These are phyloP conservation scores for Bisporella sp. DNA, from an alignment of 2,329 filamentous ascomycete genomes.

Conservation along the genomic window DNA sequence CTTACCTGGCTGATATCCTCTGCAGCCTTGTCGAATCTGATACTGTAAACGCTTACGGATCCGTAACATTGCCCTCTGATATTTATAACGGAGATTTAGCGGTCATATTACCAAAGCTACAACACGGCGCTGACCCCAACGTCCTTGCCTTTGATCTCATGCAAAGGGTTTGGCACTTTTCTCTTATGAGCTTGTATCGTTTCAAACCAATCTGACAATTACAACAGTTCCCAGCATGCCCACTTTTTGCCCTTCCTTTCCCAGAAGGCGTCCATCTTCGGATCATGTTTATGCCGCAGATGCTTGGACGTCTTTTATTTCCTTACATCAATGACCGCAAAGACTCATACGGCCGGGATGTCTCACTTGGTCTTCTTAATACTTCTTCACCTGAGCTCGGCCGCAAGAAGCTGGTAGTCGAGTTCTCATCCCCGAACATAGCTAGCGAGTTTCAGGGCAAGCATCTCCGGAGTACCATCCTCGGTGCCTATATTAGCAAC, in stretches of 20 bases:
- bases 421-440: slow-evolving; percentile 62
- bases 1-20: slow-evolving; percentile 6
- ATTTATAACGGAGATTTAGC: slow-evolving; percentile 5
- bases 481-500: slow-evolving; percentile 40
- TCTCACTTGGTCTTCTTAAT: slow-evolving; percentile 50
- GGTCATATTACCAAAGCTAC: slow-evolving; percentile 5
- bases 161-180: not conserved
- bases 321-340: slow-evolving; percentile 51
- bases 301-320: slow-evolving; percentile 49
- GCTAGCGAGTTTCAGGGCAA: slow-evolving; percentile 61
- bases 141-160: slow-evolving; percentile 3
- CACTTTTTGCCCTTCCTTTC: slow-evolving; percentile 5
- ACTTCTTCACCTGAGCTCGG: slow-evolving; percentile 22
- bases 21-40: slow-evolving; percentile 5
- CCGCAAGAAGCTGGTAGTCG: slow-evolving; percentile 44
- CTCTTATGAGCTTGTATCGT: not conserved
- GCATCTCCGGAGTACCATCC: slow-evolving; percentile 60
- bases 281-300: slow-evolving; percentile 44
- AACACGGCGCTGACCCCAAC: not conserved
- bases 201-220: not conserved
- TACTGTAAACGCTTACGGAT: slow-evolving; percentile 1
- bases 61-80: slow-evolving; percentile 5
- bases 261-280: not conserved
- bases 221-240: slow-evolving; percentile 2
- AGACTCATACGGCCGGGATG: slow-evolving; percentile 52